Percentiles rank a stretch among this genome's conserved stretches.
Conservation (phyloP, 495 filamentous ascomycete genomes). For the Baudoinia panamericana region DNA sequence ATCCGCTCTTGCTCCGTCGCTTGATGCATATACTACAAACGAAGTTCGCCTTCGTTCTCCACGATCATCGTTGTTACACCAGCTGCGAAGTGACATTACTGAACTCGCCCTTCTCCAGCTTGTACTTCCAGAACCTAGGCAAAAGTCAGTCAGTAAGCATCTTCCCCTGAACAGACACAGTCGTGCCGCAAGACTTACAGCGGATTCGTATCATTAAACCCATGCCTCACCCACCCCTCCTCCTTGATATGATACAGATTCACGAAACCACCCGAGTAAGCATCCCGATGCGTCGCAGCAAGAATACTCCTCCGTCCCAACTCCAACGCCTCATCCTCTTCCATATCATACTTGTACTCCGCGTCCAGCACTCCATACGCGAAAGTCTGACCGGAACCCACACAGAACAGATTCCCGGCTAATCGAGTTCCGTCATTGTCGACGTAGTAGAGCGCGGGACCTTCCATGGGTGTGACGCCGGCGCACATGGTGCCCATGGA, state of each 20-base stretch:
- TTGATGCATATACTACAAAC: too few relatives aligned
- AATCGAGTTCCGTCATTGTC: conserved; percentile 93
- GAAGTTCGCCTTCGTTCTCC: conserved; percentile 1
- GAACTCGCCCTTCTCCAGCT: conserved; percentile 95
- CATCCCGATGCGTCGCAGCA: conserved; percentile 94
- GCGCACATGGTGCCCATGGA: conserved; percentile 99
- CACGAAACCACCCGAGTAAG: conserved; percentile 95
- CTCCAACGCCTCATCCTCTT: conserved; percentile 73
- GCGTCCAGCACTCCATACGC: conserved; percentile 96
- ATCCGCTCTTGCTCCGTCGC: too few relatives aligned
- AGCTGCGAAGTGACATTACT: conserved; percentile 85
- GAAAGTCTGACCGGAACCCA: conserved; percentile 95
- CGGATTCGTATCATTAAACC: conserved; percentile 51
- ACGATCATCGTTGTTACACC: conserved; percentile 3
- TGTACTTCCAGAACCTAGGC: conserved; percentile 87
- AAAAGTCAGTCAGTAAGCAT: not conserved
- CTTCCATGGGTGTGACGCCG: conserved; percentile 90
- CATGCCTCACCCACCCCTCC: conserved; percentile 95
- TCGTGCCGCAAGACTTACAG: too few relatives aligned
- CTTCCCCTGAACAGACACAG: too few relatives aligned
- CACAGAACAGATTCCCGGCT: conserved; percentile 91
- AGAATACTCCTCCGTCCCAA: conserved; percentile 83
- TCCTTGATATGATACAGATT: conserved; percentile 99
- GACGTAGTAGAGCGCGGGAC: conserved; percentile 96
- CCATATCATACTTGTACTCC: conserved; percentile 81